A percentile compares a stretch with the other conserved stretches of the same genome.
phyloP scores from a whole-genome alignment of 2,329 filamentous ascomycete genomes.

The Epicoccum nigrum region DNA sequence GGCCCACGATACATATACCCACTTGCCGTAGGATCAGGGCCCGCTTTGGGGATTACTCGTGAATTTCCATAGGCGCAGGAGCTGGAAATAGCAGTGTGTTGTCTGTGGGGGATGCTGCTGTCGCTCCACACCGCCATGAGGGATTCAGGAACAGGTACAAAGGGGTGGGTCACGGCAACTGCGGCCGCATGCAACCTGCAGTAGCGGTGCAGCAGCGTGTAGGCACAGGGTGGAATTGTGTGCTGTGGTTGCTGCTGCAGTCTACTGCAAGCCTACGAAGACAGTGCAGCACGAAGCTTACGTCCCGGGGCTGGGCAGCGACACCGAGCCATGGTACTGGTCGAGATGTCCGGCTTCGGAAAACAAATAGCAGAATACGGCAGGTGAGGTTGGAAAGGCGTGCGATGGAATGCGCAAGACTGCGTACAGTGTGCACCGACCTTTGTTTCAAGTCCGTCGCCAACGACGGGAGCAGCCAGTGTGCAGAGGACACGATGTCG shows the following conservation, averaged over 20 bases:
- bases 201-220: conserved; percentile 32
- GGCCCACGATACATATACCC: conserved; percentile 20
- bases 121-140: conserved; percentile 38
- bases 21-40: conserved; percentile 22
- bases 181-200: conserved; percentile 37
- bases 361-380: conserved; percentile 31
- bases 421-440: conserved; percentile 37
- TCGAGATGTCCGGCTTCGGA: conserved; percentile 26
- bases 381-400: conserved; percentile 16
- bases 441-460: conserved; percentile 38
- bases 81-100: conserved; percentile 27
- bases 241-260: conserved; percentile 29
- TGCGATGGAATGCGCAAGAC: conserved; percentile 27
- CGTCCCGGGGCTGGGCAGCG: conserved; percentile 4
- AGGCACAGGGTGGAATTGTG: conserved; percentile 29
- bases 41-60: conserved; percentile 14
- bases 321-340: conserved; percentile 16
- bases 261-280: conserved; percentile 33
- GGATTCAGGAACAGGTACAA: conserved; percentile 35
- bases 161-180: conserved; percentile 32
- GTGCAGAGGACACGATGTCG: conserved; percentile 31
- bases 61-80: conserved; percentile 27
- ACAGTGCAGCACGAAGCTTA: conserved; percentile 10
- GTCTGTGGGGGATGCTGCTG: conserved; percentile 29
- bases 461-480: conserved; percentile 25